phyloP scores from a whole-genome alignment of 495 filamentous ascomycete species.

The Bryoglossum gracile region DNA sequence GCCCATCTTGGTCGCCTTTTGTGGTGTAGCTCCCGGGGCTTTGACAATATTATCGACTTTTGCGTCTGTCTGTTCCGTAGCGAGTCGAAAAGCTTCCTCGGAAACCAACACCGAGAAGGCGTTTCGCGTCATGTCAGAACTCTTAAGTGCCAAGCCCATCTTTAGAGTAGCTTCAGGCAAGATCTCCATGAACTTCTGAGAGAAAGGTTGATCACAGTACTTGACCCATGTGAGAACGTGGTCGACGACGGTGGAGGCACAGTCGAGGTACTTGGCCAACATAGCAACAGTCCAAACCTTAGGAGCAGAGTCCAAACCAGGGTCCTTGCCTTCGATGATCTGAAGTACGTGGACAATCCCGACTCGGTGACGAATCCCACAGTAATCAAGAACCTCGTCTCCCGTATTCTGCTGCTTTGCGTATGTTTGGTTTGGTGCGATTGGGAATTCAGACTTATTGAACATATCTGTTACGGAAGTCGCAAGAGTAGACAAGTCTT shows the following conservation, averaged over 20 bases:
- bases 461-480: background rate
- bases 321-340: constrained; percentile 33
- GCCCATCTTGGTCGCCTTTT: background rate
- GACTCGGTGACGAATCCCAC: constrained; percentile 38
- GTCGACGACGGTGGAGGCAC: constrained; percentile 25
- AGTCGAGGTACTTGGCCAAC: constrained; percentile 40
- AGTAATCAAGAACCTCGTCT: constrained; percentile 36
- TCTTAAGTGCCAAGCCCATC: constrained; percentile 11
- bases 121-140: background rate
- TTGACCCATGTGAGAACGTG: constrained; percentile 14
- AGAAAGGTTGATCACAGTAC: too few species aligned
- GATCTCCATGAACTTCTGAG: constrained; percentile 17
- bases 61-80: background rate
- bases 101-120: constrained; percentile 20
- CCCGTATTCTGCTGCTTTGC: background rate
- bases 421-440: background rate
- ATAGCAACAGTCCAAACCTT: constrained; percentile 48
- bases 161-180: constrained; percentile 14
- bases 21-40: background rate
- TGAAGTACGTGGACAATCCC: constrained; percentile 42
- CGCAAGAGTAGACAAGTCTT: background rate
- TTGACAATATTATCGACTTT: background rate
- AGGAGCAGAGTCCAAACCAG: constrained; percentile 41
- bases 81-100: constrained; percentile 14
- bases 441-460: constrained; percentile 15